Base-by-base conservation (phyloP, 2,329 filamentous ascomycete species). In the Venturia asperata region DNA sequence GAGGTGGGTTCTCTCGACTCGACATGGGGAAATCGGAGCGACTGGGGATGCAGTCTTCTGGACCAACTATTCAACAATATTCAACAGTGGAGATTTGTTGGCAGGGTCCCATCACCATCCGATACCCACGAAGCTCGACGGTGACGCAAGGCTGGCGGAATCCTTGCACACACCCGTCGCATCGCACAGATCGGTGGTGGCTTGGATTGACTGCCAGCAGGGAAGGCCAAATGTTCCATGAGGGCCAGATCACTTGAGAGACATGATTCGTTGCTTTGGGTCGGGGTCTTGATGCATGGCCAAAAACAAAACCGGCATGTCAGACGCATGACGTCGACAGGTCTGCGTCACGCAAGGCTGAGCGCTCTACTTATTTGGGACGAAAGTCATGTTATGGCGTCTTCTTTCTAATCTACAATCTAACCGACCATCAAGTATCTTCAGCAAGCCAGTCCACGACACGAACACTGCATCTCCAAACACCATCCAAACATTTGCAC, bases 271-370 rank as follows among this genome's bases (percentile, higher is more conserved):
- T 17, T 55, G 27, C 11, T 17, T 10, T 9, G 10, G 49, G 49
- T 56, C 3, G 5, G 11, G 34, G 30, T 37, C 30, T 41, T 56
- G 49, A 17, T 56, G 49, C 49, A 52, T 52, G 47, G 47, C 24
- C n/a, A 30, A 27, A 27, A 27, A 11, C 15, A 27, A 41, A 21
- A 27, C 30, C 9, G 52, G 52, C 30, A n/a, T 37, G 27, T 58
- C 37, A n/a, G 30, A n/a, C 19, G 30, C 27, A 58, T 58, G 52
- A 58, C 52, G 52, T 58, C 52, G 27, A 58, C 11, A 6, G 15
- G 17, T 10, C 52, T 58, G 9, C 52, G 30, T 58, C 52, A 58
- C 27, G 30, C 52, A 58, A 58, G 52, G 52, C 52, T 58, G 52
- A 58, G 15, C 47, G 21, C 47, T 27, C 47, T 37, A 37, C 52